phyloP scores from a whole-genome alignment of 2,329 filamentous ascomycete species.

The Trichoderma sp. region DNA sequence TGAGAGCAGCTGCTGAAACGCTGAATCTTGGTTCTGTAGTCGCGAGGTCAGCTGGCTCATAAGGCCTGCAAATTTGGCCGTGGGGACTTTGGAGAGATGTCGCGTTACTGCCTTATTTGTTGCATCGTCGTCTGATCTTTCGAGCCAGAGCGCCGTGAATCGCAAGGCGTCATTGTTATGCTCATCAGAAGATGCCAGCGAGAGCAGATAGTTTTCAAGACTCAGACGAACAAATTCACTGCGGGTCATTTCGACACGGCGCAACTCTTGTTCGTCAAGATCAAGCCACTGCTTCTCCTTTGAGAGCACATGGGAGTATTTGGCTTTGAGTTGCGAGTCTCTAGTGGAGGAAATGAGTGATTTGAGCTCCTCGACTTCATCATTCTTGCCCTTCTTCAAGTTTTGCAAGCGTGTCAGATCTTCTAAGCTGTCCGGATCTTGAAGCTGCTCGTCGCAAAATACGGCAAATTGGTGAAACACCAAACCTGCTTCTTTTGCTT shows the following conservation, averaged over 20 bases:
- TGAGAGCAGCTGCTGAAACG: conserved; percentile 75
- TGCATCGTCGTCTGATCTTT: conserved; percentile 70
- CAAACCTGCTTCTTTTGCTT: conserved; percentile 72
- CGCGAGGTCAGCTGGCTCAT: conserved; percentile 98
- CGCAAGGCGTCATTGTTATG: conserved; percentile 87
- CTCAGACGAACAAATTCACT: conserved; percentile 83
- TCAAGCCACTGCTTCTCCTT: conserved; percentile 85
- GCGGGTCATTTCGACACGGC: conserved; percentile 70
- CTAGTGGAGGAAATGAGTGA: conserved; percentile 51
- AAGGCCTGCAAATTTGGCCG: conserved; percentile 83
- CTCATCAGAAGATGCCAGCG: conserved; percentile 78
- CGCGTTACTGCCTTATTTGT: conserved; percentile 75
- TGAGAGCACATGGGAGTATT: conserved; percentile 57
- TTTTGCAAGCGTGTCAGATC: conserved; percentile 79
- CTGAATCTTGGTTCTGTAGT: conserved; percentile 64
- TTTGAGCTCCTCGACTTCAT: conserved; percentile 74
- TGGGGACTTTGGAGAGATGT: conserved; percentile 72
- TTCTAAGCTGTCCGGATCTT: conserved; percentile 79
- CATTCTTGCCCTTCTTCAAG: conserved; percentile 73
- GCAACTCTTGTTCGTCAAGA: conserved; percentile 85
- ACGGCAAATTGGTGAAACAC: conserved; percentile 93
- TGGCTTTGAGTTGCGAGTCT: conserved; percentile 52
- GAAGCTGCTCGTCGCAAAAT: conserved; percentile 92
- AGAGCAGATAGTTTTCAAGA: conserved; percentile 87
- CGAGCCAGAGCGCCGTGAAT: conserved; percentile 92